A percentile compares a stretch with the other conserved stretches of the same genome.
Conservation (phyloP, 1,284 basidiomycete species). For the Papiliotrema flavescens region DNA sequence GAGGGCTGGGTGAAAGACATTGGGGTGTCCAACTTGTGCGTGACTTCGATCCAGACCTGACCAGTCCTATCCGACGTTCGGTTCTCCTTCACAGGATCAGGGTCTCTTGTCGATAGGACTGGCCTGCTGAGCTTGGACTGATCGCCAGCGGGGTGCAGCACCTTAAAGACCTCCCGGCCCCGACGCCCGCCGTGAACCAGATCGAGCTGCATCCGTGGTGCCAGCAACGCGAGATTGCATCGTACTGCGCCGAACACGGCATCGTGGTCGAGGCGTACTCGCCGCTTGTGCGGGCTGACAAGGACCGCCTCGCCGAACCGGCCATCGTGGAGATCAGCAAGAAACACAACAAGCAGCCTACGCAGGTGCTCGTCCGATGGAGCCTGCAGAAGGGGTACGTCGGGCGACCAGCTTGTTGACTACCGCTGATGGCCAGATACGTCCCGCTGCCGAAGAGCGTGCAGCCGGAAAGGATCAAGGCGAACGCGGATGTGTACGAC, state of each 20-base stretch:
- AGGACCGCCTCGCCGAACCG: constrained; percentile 54
- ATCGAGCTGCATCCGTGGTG: constrained; percentile 84
- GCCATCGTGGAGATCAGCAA: constrained; percentile 56
- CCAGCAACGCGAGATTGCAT: constrained; percentile 72
- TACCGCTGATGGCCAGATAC: constrained; percentile 50
- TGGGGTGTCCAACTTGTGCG: constrained; percentile 74
- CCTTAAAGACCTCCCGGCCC: constrained; percentile 66
- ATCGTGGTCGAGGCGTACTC: constrained; percentile 77
- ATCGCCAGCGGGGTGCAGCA: constrained; percentile 65
- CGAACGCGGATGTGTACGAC: constrained; percentile 66
- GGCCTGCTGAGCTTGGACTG: too few species aligned
- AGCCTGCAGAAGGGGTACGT: constrained; percentile 70
- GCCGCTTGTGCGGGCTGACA: constrained; percentile 62
- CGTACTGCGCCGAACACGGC: constrained; percentile 64
- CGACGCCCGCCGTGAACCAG: constrained; percentile 75
- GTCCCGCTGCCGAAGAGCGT: constrained; percentile 73
- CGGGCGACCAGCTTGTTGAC: too few species aligned
- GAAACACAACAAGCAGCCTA: constrained; percentile 62
- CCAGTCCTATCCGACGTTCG: not conserved
- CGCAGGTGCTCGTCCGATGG: constrained; percentile 77
- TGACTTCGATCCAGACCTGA: not conserved
- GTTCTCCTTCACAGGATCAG: too few species aligned
- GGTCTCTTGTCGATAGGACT: too few species aligned
- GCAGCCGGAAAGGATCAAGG: constrained; percentile 62
- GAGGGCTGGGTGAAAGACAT: constrained; percentile 66